These are phyloP conservation scores for Calonectria multiphialidica DNA, from an alignment of 2,329 filamentous ascomycete genomes.

Conservation along the genomic window DNA sequence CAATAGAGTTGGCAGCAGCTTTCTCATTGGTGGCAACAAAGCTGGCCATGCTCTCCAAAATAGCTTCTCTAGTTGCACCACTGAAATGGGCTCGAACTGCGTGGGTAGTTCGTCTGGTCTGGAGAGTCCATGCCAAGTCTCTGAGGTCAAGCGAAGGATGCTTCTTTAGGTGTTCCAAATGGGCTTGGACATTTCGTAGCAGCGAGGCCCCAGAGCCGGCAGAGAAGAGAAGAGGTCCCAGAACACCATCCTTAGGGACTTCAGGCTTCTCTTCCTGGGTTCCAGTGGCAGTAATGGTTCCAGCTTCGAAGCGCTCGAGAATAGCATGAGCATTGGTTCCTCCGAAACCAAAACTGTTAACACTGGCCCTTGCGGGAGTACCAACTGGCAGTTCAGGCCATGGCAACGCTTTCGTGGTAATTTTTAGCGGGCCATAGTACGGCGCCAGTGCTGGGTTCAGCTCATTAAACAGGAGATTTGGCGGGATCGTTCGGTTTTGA, in stretches of 20 bases:
- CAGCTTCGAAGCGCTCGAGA: slow-evolving; percentile 38
- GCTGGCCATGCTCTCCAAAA: slow-evolving; percentile 14
- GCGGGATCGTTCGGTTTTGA: slow-evolving; percentile 39
- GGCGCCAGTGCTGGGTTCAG: slow-evolving; percentile 44
- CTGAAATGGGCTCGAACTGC: slow-evolving; percentile 15
- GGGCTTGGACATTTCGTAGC: slow-evolving; percentile 2
- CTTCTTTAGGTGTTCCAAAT: slow-evolving; percentile 8
- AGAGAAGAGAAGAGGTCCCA: slow-evolving; percentile 13
- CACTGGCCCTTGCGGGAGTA: slow-evolving; percentile 32
- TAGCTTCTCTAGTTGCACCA: slow-evolving; percentile 2
- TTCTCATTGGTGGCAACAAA: slow-evolving; percentile 12
- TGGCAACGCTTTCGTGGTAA: slow-evolving; percentile 33
- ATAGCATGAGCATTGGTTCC: slow-evolving; percentile 60
- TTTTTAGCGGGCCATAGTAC: slow-evolving; percentile 35
- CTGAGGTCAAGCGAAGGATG: slow-evolving; percentile 5
- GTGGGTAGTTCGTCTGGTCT: slow-evolving; percentile 14
- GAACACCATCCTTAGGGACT: neutral
- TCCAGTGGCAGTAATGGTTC: neutral
- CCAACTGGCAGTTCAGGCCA: slow-evolving; percentile 36
- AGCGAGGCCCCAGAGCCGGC: slow-evolving; percentile 19
- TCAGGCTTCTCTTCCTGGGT: neutral
- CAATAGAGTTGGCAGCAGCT: neutral
- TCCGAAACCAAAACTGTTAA: slow-evolving; percentile 54
- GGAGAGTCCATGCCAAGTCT: slow-evolving; percentile 15
- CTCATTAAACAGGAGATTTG: slow-evolving; percentile 46